Evolutionary conservation across 2,329 filamentous ascomycete genomes (phyloP).

Genomic region (Fusarium nematophilum): DNA sequence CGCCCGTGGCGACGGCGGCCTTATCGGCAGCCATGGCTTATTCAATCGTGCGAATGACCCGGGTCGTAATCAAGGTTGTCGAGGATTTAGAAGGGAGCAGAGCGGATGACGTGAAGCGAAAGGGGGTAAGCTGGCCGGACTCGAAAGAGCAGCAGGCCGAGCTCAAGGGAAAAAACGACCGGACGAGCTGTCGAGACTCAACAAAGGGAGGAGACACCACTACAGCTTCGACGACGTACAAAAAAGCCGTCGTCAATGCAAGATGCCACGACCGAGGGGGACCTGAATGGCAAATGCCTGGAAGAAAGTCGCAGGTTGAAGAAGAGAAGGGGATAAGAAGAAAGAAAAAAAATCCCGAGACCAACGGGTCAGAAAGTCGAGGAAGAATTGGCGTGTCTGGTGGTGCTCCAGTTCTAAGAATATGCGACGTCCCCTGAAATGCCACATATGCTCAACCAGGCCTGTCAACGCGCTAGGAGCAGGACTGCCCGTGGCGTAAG

Average conservation of each 20-base stretch:
- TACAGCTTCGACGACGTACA: constrained; percentile 36
- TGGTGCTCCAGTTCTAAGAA: constrained; percentile 36
- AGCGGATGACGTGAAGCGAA: constrained; percentile 26
- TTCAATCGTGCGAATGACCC: constrained; percentile 28
- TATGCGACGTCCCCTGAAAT: constrained; percentile 46
- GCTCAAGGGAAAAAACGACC: constrained; percentile 45
- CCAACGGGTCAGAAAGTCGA: constrained; percentile 22
- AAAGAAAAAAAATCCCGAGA: constrained; percentile 35
- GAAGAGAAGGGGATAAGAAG: constrained; percentile 36
- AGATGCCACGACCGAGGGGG: constrained; percentile 14
- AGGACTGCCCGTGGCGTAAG: constrained; percentile 32
- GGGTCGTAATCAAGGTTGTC: constrained; percentile 5
- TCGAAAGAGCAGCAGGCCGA: constrained; percentile 30
- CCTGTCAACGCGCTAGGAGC: constrained; percentile 24
- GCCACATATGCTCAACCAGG: constrained; percentile 46
- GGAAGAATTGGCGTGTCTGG: constrained; percentile 37
- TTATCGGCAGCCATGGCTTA: constrained; percentile 65
- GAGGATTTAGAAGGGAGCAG: constrained; percentile 15
- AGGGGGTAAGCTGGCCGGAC: constrained; percentile 22
- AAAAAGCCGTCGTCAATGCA: constrained; percentile 42
- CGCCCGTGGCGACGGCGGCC: constrained; percentile 69
- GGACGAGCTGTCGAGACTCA: constrained; percentile 53
- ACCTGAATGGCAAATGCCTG: constrained; percentile 37
- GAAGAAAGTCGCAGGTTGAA: constrained; percentile 32
- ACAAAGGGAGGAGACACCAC: constrained; percentile 41